Percentiles rank a stretch among this genome's conserved stretches.
Conservation (phyloP, 768 basidiomycete genomes). For the Aureoboletus auriporus region DNA sequence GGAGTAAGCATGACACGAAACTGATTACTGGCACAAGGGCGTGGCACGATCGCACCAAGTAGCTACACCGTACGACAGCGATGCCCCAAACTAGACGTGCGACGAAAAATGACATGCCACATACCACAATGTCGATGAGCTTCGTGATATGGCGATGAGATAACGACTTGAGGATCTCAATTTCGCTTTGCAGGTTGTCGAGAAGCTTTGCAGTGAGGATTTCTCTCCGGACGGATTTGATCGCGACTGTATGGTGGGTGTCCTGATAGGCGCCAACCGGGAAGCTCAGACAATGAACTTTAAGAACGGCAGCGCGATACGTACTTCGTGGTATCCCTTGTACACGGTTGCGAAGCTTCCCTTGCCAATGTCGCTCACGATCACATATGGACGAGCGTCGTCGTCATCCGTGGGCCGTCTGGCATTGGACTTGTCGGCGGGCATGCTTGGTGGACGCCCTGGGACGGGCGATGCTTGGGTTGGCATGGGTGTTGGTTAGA, state of each 20-base stretch:
- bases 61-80: neutral
- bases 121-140: constrained; percentile 88
- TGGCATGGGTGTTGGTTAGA: constrained; percentile 18
- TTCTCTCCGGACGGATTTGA: constrained; percentile 90
- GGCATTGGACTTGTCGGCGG: constrained; percentile 23
- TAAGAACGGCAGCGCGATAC: constrained; percentile 21
- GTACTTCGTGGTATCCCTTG: constrained; percentile 86
- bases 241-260: constrained; percentile 75
- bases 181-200: constrained; percentile 98
- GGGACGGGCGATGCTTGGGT: constrained; percentile 14
- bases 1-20: constrained; percentile 8
- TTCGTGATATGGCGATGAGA: constrained; percentile 92
- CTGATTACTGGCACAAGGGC: neutral
- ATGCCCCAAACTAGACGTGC: neutral
- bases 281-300: neutral
- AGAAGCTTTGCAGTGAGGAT: constrained; percentile 89
- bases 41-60: neutral
- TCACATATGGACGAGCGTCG: constrained; percentile 72
- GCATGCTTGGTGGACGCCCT: constrained; percentile 21
- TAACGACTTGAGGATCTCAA: constrained; percentile 91
- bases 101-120: constrained; percentile 18
- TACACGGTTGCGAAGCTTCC: constrained; percentile 97
- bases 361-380: constrained; percentile 74
- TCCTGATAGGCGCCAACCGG: constrained; percentile 44
- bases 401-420: constrained; percentile 51